phyloP scores from a whole-genome alignment of 2,329 filamentous ascomycete genomes.

The Endoconidiophora laricicola region DNA sequence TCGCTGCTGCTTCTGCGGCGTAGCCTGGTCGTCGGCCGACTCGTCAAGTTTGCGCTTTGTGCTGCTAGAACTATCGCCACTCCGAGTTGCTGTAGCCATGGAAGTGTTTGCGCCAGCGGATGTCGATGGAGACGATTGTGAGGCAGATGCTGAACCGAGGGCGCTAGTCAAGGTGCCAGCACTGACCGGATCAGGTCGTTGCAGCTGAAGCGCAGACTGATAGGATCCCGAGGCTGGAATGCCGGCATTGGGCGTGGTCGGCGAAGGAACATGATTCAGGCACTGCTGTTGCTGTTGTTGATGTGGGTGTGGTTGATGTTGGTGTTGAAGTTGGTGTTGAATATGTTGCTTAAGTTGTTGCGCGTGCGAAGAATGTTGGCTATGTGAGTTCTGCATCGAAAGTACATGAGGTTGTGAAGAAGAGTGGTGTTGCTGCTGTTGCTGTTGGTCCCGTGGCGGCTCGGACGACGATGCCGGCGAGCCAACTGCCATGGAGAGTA shows the following conservation, averaged over 20 bases:
- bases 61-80: constrained; percentile 3
- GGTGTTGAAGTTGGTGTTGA: not conserved
- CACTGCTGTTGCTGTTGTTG: constrained; percentile 4
- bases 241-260: constrained; percentile 1
- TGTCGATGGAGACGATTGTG: not conserved
- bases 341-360: not conserved
- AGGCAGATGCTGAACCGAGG: not conserved
- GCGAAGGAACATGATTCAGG: constrained; percentile 1
- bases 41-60: constrained; percentile 21
- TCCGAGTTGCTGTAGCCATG: not conserved
- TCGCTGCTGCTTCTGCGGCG: constrained; percentile 32
- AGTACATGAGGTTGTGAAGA: constrained; percentile 3
- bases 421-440: constrained; percentile 4
- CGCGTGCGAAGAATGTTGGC: not conserved
- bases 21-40: constrained; percentile 25
- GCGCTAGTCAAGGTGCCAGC: not conserved
- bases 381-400: not conserved
- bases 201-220: not conserved
- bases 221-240: constrained; percentile 3
- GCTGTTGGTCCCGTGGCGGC: constrained; percentile 30
- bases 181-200: not conserved
- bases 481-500: constrained; percentile 15
- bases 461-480: constrained; percentile 27
- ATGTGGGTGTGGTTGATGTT: not conserved
- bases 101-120: not conserved